phyloP scores from a whole-genome alignment of 148 eudicot genomes.

The Rhododendron williamsianum region DNA sequence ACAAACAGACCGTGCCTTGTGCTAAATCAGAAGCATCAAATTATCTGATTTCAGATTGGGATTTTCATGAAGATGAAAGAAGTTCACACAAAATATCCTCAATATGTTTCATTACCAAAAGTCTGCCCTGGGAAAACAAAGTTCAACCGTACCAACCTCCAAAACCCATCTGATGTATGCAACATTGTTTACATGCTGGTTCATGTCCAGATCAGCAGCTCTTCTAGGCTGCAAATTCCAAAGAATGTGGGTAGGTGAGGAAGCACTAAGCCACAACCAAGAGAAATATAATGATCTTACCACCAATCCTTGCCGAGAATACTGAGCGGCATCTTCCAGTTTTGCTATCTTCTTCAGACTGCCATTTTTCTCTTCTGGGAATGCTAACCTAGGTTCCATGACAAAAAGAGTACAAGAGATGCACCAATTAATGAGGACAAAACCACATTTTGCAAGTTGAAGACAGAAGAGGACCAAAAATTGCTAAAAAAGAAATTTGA shows the following conservation, averaged over 20 bases:
- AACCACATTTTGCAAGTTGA: background rate
- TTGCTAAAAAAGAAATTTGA: background rate
- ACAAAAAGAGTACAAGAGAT: background rate
- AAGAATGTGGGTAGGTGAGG: conserved; percentile 9
- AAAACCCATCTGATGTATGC: conserved; percentile 95
- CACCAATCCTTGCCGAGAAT: conserved; percentile 68
- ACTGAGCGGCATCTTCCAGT: conserved; percentile 64
- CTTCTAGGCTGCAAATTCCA: conserved; percentile 69
- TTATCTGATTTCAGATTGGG: background rate
- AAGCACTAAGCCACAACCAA: background rate
- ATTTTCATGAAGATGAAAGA: background rate
- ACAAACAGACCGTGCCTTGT: background rate
- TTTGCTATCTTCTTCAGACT: conserved; percentile 79
- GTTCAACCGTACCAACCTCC: conserved; percentile 51
- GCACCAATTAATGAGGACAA: background rate
- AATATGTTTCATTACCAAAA: background rate
- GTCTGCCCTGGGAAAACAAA: background rate
- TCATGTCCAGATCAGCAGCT: conserved; percentile 98
- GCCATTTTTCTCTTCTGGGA: conserved; percentile 76
- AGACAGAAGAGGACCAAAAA: background rate
- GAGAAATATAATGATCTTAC: conserved; percentile 33
- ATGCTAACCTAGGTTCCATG: conserved; percentile 55
- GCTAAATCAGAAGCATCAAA: background rate
- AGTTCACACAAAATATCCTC: background rate
- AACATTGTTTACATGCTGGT: conserved; percentile 93